phyloP scores from a whole-genome alignment of 225 moss, liverwort and hornwort genomes.

The Climacium dendroides region DNA sequence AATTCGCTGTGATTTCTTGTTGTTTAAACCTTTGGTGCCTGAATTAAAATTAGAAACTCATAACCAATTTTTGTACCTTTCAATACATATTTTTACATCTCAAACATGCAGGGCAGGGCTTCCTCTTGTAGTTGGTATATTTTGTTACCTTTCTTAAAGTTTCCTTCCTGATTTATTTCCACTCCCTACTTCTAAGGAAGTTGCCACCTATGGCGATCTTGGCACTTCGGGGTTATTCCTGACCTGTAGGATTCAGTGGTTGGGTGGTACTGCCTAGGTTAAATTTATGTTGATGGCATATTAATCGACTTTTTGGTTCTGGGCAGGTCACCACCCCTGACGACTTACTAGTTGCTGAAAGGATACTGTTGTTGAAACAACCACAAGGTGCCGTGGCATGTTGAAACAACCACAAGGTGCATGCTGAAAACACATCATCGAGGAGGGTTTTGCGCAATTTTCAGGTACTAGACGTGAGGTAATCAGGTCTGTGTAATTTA shows the following conservation, averaged over 20 bases:
- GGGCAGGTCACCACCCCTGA: conserved; percentile 69
- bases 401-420: not conserved
- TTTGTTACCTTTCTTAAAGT: not conserved
- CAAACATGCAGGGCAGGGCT: not conserved
- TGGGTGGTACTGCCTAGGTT: not conserved
- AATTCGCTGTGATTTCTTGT: not conserved
- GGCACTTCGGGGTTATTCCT: not conserved
- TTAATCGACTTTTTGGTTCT: not conserved
- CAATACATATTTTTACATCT: not conserved
- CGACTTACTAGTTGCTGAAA: conserved; percentile 64
- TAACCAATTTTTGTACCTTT: not conserved
- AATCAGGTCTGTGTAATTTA: not conserved
- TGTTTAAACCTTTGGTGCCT: not conserved
- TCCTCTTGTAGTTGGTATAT: not conserved
- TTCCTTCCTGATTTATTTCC: not conserved
- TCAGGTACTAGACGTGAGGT: not conserved
- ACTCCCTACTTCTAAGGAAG: not conserved
- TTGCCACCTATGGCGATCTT: not conserved
- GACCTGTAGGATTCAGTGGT: not conserved
- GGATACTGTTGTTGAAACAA: conserved; percentile 36
- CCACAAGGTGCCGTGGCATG: conserved; percentile 4
- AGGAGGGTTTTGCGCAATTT: not conserved
- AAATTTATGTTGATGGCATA: not conserved
- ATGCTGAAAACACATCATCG: not conserved
- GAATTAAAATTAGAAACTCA: not conserved